phyloP scores from a whole-genome alignment of 306 rosid genomes.

The Sphenostylis stenocarpa region DNA sequence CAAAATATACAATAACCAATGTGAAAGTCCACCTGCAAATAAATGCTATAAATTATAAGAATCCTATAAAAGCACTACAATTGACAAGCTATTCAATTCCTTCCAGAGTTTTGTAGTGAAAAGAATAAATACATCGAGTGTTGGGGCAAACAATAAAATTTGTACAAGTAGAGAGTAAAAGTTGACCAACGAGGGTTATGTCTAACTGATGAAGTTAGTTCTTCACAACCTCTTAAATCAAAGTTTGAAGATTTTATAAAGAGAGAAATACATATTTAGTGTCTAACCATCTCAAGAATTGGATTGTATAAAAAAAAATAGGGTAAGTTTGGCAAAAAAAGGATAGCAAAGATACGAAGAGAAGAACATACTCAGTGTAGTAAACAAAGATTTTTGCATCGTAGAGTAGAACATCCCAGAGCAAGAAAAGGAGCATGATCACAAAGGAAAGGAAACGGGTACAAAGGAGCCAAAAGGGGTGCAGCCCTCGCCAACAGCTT shows the following conservation, averaged over 20 bases:
- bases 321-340: too few relatives aligned
- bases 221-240: too few relatives aligned
- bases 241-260: too few relatives aligned
- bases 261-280: too few relatives aligned
- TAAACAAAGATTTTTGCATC: slow-evolving; percentile 53
- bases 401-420: slow-evolving; percentile 48
- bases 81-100: not conserved
- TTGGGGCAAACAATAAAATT: not conserved
- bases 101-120: not conserved
- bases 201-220: too few relatives aligned
- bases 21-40: slow-evolving; percentile 86
- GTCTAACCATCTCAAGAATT: too few relatives aligned
- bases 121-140: not conserved
- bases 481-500: slow-evolving; percentile 70
- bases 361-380: slow-evolving; percentile 68
- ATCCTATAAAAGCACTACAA: not conserved
- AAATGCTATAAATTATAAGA: slow-evolving; percentile 10
- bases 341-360: not conserved
- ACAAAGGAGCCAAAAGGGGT: slow-evolving; percentile 57
- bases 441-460: slow-evolving; percentile 54
- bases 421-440: slow-evolving; percentile 43
- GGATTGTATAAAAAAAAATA: too few relatives aligned
- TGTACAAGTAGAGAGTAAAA: too few relatives aligned
- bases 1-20: slow-evolving; percentile 67
- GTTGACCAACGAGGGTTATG: too few relatives aligned